These are phyloP conservation scores for Backusella mclennaniae DNA, from an alignment of 192 early-diverging fungal species.

Conservation along the genomic window DNA sequence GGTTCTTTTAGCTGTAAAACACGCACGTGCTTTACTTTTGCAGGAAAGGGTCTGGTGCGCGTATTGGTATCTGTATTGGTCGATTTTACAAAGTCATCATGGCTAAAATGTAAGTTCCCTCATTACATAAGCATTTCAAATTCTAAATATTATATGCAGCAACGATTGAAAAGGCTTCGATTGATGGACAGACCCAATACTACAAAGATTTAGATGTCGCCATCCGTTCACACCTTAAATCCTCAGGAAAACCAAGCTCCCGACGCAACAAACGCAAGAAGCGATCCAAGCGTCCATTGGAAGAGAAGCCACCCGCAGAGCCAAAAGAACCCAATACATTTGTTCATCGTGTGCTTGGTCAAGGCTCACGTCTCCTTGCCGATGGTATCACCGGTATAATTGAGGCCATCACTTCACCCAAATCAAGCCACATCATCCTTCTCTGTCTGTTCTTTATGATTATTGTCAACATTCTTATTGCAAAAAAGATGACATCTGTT, in stretches of 20 bases:
- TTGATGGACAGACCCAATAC: constrained; percentile 46
- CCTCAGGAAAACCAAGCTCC: not conserved
- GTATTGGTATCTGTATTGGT: constrained; percentile 45
- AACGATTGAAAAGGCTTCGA: constrained; percentile 50
- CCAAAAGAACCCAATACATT: not conserved
- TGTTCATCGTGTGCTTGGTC: not conserved
- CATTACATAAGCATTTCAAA: not conserved
- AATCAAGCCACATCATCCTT: not conserved
- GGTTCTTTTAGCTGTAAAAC: constrained; percentile 49
- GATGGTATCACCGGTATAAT: not conserved
- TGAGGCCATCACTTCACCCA: not conserved
- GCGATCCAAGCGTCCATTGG: not conserved
- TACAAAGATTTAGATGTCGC: constrained; percentile 41
- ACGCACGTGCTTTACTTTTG: constrained; percentile 50
- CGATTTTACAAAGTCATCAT: constrained; percentile 49
- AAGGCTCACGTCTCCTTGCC: not conserved
- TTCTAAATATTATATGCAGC: constrained; percentile 11
- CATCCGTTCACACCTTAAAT: constrained; percentile 40
- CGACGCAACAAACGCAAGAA: not conserved
- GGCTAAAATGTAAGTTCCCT: constrained; percentile 49
- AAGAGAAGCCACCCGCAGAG: not conserved
- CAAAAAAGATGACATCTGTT: constrained; percentile 4
- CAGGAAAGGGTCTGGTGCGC: constrained; percentile 36
- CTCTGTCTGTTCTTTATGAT: constrained; percentile 9
- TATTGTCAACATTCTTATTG: constrained; percentile 13